Percentiles rank a stretch among this genome's conserved stretches.
Conservation (phyloP, 2,329 filamentous ascomycete species). For the Diaporthe vexans region DNA sequence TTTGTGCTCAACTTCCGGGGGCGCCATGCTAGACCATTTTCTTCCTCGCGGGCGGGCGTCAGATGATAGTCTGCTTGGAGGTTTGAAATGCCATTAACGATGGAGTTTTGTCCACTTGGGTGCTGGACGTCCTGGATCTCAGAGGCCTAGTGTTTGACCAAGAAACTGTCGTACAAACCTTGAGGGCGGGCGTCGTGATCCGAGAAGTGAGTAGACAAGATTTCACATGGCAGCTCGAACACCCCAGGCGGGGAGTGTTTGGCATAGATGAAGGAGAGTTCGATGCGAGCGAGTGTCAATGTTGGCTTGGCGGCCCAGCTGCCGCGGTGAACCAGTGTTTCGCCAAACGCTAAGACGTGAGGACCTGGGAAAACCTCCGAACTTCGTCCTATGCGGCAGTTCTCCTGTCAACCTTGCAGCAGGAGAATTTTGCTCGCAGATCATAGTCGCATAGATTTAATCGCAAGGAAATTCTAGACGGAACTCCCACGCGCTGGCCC, state of each 20-base stretch:
- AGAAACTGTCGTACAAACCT: constrained; percentile 15
- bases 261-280: not conserved
- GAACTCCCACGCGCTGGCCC: not conserved
- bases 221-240: constrained; percentile 18
- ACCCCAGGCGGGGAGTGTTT: constrained; percentile 11
- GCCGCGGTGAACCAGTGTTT: constrained; percentile 14
- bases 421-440: constrained; percentile 9
- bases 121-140: not conserved
- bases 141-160: constrained; percentile 23
- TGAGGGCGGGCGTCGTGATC: constrained; percentile 18
- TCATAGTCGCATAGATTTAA: constrained; percentile 5
- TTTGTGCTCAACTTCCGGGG: constrained; percentile 15
- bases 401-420: constrained; percentile 8
- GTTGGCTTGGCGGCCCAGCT: constrained; percentile 11
- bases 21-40: constrained; percentile 10
- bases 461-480: not conserved
- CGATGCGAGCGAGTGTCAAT: constrained; percentile 11
- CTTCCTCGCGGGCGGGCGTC: not conserved
- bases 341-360: not conserved
- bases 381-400: not conserved
- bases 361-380: constrained; percentile 1
- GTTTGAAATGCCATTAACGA: constrained; percentile 14
- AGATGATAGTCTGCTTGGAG: not conserved
- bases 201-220: not conserved
- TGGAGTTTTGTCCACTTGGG: not conserved